Conservation (phyloP, 2,329 filamentous ascomycete genomes). For the Fusarium secorum region DNA sequence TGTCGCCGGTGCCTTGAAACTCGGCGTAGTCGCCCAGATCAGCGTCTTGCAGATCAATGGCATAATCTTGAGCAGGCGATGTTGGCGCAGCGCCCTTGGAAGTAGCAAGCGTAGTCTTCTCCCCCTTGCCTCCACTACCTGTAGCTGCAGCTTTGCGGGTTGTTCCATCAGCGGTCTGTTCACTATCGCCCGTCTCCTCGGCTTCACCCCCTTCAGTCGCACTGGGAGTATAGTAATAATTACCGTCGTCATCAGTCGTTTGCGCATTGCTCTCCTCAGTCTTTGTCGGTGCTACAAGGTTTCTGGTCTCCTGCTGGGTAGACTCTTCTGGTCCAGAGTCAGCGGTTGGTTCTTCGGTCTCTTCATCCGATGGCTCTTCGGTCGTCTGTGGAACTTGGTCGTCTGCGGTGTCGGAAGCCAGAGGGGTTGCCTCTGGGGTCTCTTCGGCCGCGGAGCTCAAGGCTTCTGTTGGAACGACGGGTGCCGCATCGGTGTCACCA, state of each 20-base stretch:
- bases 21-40: slow-evolving; percentile 1
- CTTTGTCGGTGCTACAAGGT: background rate
- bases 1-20: background rate
- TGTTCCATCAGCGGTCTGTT: background rate
- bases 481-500: background rate
- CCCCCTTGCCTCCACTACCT: background rate
- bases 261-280: background rate
- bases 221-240: background rate
- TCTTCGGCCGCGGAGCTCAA: background rate
- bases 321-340: background rate
- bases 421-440: background rate
- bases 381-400: background rate
- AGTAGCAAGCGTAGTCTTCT: background rate
- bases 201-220: background rate
- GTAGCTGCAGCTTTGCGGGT: background rate
- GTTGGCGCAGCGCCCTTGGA: background rate
- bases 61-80: background rate
- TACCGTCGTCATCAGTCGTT: background rate
- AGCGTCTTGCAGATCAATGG: background rate
- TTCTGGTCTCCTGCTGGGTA: background rate
- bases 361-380: background rate
- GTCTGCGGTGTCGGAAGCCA: background rate
- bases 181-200: background rate
- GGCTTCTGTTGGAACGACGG: background rate
- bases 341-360: background rate